Conservation (phyloP, 345 rosid genomes). For the Brassica carinata region DNA sequence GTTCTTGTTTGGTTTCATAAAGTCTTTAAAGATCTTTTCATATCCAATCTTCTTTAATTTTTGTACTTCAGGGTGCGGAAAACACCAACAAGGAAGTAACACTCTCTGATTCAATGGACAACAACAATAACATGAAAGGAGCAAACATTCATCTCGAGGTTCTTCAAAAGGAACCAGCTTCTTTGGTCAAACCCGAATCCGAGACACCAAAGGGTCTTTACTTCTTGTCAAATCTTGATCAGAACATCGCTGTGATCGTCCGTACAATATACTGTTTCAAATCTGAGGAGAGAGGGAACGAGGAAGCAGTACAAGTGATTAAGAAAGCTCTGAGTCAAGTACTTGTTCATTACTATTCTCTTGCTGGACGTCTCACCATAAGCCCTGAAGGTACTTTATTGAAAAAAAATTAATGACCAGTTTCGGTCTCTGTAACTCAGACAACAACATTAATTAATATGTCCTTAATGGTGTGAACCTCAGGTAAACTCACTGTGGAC, state of each 20-base stretch:
- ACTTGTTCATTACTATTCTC: conserved; percentile 81
- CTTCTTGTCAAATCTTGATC: conserved; percentile 92
- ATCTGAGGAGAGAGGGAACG: conserved; percentile 65
- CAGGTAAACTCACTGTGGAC: conserved; percentile 65
- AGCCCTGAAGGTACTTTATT: conserved; percentile 59
- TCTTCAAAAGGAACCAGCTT: conserved; percentile 55
- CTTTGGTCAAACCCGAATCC: conserved; percentile 63
- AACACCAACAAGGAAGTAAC: conserved; percentile 37
- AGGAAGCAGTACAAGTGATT: conserved; percentile 57
- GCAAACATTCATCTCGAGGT: conserved; percentile 50
- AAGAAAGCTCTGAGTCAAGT: conserved; percentile 72
- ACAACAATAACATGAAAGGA: conserved; percentile 44
- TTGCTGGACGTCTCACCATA: conserved; percentile 76
- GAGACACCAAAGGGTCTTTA: conserved; percentile 75
- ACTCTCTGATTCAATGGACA: conserved; percentile 46
- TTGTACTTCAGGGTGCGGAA: conserved; percentile 49
- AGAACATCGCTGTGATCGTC: conserved; percentile 77
- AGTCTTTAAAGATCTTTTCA: neutral
- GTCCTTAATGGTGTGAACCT: conserved; percentile 16
- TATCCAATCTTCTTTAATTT: conserved; percentile 8
- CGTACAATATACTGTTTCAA: conserved; percentile 85
- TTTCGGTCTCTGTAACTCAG: neutral
- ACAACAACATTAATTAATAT: neutral
- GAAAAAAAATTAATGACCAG: neutral
- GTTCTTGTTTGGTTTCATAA: neutral